These are phyloP conservation scores for Haplographium delicatum DNA, from an alignment of 495 filamentous ascomycete species.

Conservation along the genomic window DNA sequence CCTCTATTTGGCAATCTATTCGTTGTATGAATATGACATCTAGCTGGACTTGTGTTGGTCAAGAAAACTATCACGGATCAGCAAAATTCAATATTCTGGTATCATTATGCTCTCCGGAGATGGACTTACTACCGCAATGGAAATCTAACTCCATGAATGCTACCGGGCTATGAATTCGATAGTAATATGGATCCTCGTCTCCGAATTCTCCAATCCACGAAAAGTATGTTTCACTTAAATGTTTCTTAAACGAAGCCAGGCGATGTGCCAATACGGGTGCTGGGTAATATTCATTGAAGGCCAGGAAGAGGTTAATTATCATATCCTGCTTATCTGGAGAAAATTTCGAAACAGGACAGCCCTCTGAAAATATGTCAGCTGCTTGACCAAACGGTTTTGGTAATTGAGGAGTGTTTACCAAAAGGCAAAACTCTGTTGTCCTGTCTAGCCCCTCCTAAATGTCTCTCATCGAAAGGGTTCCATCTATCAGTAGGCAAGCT, in stretches of 20 bases:
- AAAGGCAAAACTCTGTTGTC: conserved; percentile 73
- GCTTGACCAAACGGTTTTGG: background rate
- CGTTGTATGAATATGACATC: conserved; percentile 73
- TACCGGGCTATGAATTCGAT: conserved; percentile 68
- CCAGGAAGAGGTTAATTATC: conserved; percentile 49
- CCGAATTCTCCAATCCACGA: conserved; percentile 67
- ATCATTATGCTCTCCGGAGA: background rate
- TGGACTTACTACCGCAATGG: conserved; percentile 52
- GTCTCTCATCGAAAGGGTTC: conserved; percentile 70
- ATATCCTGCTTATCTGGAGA: conserved; percentile 40
- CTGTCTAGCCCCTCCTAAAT: conserved; percentile 67
- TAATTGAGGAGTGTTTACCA: conserved; percentile 27
- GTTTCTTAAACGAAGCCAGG: conserved; percentile 43
- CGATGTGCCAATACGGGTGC: conserved; percentile 41
- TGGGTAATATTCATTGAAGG: conserved; percentile 63
- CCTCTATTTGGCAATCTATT: conserved; percentile 66
- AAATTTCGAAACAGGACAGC: conserved; percentile 46
- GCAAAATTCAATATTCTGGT: background rate
- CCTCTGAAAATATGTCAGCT: conserved; percentile 36
- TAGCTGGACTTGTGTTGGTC: conserved; percentile 63
- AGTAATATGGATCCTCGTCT: conserved; percentile 69
- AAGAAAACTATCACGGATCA: conserved; percentile 50
- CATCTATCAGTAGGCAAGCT: conserved; percentile 46
- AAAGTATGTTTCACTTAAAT: conserved; percentile 65
- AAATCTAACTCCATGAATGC: conserved; percentile 73